Base-by-base conservation (phyloP, 768 basidiomycete species). In the Lentinus brumalis region DNA sequence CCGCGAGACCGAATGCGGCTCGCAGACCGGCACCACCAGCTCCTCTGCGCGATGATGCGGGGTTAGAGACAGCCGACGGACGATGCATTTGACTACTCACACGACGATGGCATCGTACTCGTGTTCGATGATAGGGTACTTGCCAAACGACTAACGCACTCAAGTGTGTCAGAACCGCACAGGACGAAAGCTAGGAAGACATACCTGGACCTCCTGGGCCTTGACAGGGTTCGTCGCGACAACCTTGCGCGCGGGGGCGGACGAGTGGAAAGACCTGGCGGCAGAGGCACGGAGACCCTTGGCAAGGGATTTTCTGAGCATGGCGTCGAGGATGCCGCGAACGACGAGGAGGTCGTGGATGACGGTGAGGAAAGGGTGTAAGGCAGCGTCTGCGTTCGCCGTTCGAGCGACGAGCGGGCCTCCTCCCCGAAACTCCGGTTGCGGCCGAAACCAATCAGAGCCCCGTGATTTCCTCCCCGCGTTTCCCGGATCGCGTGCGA, bases 21-120 rank as follows among this genome's bases (percentile, higher is more conserved):
- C 97, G 87, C 68, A 99, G 84, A 78, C 97, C 97, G 52, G 97
- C 46, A 29, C 46, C 53, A 15, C 53, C 53, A 44, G 53, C 53
- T 39, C 53, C 53, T 16, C 53, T 55, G 40, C 3, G 12, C 39
- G 21, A 8, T 9, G 41, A 18, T 26, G 38, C 44, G n/a, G 31
- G 30, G 12, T 51, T 32, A 38, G 15, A 15, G 9, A 32, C 10
- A 51, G 18, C n/a, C 30, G 31, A 8, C 5, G 30, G 35, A 32
- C 31, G 31, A 46, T 3, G 50, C 50, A 21, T 8, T 35, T 5
- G 16, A 16, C 15, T 12, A 83, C 96, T 76, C 72, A 97, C 94
- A 98, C 94, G 59, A 98, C 96, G 68, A 99, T 89, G 16, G 96
- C 96, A 81, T 99, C 96, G 75, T 94, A 98, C 75, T 98, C 96